Base-by-base conservation (phyloP, 78 protist species). In the Reticulomyxa filosa region DNA sequence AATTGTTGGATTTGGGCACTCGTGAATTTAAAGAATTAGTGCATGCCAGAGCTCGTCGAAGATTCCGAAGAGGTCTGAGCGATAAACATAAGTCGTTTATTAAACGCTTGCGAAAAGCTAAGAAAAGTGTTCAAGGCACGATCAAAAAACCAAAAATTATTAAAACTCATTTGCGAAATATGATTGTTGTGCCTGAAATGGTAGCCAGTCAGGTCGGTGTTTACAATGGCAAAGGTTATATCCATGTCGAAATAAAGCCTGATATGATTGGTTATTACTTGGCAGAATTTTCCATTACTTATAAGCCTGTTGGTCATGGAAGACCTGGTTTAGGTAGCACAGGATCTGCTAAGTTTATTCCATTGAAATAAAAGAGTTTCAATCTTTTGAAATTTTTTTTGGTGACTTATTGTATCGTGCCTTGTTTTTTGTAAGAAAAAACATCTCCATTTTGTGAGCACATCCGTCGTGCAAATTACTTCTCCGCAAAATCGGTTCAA, bases 231-330 rank as follows among this genome's bases (percentile, higher is more conserved):
- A 90, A 93, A 85, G 46, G 63, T 36, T 96, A 80, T 86, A 85
- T 66, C 78, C 65, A 71, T 33, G 96, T 96, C 37, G 98, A 94
- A 72, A n/a, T n/a, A n/a, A 73, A 81, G 88, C 83, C 97, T 27
- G 98, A 94, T 68, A 97, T 97, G 99, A 65, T 89, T 33, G 99
- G 99, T 57, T 87, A 82, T 78, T 92, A 89, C 87, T 78, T 92
- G 10, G 98, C 90, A 62, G 99, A 97, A 86, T 97, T 93, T 90
- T 83, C 98, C 20, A 66, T 93, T 69, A 67, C 99, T 17, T 97
- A 97, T 96, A 87, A 83, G 82, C 92, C 95, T 23, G 95, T 94
- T 35, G 51, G 29, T 32, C 99, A 94, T 84, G 99, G 99, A 32
- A 81, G 97, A 56, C 95, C 98, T 61, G 99, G 99, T 62, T 17